A percentile compares a stretch with the other conserved stretches of the same genome.
phyloP scores from a whole-genome alignment of 2,329 filamentous ascomycete genomes.

The Trichoderma endophyticum region DNA sequence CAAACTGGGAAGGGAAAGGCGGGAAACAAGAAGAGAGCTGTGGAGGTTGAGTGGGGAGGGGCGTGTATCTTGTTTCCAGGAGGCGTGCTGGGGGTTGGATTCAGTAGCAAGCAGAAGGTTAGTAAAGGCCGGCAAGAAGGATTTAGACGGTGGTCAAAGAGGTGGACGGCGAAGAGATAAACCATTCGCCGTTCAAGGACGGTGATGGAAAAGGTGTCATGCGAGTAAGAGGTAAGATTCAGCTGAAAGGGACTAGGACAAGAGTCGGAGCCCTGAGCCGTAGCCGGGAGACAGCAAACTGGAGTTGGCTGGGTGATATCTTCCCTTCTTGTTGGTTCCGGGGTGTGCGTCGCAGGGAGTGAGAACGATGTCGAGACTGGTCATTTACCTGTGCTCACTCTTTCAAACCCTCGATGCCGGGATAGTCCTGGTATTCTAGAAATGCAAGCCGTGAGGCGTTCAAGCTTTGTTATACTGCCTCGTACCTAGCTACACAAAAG shows the following conservation, averaged over 20 bases:
- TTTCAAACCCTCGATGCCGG: not conserved
- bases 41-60: conserved; percentile 20
- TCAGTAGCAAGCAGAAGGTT: conserved; percentile 18
- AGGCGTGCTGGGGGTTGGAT: conserved; percentile 23
- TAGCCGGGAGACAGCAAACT: not conserved
- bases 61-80: conserved; percentile 25
- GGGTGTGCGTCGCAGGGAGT: not conserved
- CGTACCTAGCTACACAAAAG: not conserved
- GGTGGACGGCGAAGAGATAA: not conserved
- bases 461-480: not conserved
- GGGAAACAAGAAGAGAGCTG: conserved; percentile 21
- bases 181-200: not conserved
- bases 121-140: not conserved
- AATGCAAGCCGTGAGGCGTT: not conserved
- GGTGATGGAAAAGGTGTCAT: not conserved
- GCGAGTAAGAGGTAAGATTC: conserved; percentile 5
- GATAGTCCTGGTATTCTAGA: conserved; percentile 10
- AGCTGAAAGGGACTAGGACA: conserved; percentile 3
- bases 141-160: not conserved
- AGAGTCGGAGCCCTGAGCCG: not conserved
- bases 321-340: conserved; percentile 6
- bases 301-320: conserved; percentile 11
- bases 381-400: not conserved
- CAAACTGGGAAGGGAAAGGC: conserved; percentile 20
- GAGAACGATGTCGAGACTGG: not conserved